Evolutionary conservation across 345 rosid genomes (phyloP).

Genomic region (Eucalyptus marginata): DNA sequence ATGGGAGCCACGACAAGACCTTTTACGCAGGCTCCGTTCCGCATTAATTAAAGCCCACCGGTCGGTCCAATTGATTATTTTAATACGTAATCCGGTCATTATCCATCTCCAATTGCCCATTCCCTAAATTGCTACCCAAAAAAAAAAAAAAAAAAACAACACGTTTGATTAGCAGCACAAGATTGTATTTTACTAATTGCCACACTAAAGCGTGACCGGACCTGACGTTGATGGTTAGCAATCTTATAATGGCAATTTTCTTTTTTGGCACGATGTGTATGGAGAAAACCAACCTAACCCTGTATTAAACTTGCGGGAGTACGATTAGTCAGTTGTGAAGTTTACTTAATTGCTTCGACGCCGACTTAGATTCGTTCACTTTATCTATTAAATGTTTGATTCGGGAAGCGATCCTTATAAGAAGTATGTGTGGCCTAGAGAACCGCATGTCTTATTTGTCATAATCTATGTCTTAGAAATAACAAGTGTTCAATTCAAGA

Average conservation of each 20-base stretch:
- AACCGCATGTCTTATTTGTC: not conserved
- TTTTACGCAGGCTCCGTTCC: not conserved
- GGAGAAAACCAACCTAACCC: not conserved
- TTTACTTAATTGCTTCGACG: not conserved
- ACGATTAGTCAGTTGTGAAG: not conserved
- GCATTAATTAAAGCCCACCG: not conserved
- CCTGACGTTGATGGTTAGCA: not conserved
- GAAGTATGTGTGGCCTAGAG: not conserved
- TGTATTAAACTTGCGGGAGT: accelerated
- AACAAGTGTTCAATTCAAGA: not conserved
- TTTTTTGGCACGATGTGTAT: not conserved
- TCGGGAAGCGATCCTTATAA: not conserved
- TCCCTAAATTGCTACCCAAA: not conserved
- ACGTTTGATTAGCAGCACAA: not conserved
- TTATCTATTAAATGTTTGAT: not conserved
- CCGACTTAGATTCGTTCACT: accelerated
- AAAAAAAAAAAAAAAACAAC: too few species aligned
- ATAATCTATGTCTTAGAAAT: not conserved
- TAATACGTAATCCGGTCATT: not conserved
- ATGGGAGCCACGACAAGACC: not conserved
- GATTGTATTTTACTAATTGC: not conserved
- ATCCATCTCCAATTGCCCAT: not conserved
- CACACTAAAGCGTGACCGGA: not conserved
- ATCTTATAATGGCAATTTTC: not conserved
- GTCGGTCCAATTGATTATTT: not conserved